Base-by-base conservation (phyloP, 306 rosid genomes). In the Vigna hirtella region DNA sequence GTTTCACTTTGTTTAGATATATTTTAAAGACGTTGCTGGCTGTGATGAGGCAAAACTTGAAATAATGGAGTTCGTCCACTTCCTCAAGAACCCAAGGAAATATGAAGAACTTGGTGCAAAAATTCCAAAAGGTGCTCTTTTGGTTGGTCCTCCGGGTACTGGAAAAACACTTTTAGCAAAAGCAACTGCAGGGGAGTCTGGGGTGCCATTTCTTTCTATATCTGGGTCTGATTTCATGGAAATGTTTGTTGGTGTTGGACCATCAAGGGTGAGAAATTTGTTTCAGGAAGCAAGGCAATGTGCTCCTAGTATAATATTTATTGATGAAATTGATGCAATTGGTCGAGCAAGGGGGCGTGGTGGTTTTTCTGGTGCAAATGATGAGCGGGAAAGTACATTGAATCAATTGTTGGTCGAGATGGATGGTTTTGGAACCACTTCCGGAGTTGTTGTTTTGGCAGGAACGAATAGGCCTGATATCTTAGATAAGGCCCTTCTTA, bases 151-250 rank as follows among this genome's bases (percentile, higher is more conserved):
- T 74, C 98, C 98, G 2, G 98, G 98, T 47, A 95, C 98, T 11
- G 98, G 98, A 72, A 95, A 95, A 89, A 95, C 98, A 69, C 95
- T 95, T 76, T 85, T 95, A 72, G 98, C 98, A 10, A 95, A 95
- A 88, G 98, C 98, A 43, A 92, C 98, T 79, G 98, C 98, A 11
- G 98, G 98, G 78, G 98, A 95, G 81, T 95, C 98, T 72, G 98
- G 85, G 73, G 98, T 92, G 71, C 98, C 98, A 3, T 95, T 95
- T 78, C 91, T 92, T n/a, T 92, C 98, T 17, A 92, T 95, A 66
- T 77, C 98, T 78, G 98, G 98, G 72, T 95, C 98, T 10, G 98
- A 92, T 84, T 95, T 95, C 82, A 86, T 91, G 96, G 98, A 95
- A 86, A 92, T 92, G 97, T 95, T 92, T 85, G 98, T 95, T 14